Percentiles rank a stretch among this genome's conserved stretches.
Conservation (phyloP, 139 green algal species). For the Chlamydomonas urium region DNA sequence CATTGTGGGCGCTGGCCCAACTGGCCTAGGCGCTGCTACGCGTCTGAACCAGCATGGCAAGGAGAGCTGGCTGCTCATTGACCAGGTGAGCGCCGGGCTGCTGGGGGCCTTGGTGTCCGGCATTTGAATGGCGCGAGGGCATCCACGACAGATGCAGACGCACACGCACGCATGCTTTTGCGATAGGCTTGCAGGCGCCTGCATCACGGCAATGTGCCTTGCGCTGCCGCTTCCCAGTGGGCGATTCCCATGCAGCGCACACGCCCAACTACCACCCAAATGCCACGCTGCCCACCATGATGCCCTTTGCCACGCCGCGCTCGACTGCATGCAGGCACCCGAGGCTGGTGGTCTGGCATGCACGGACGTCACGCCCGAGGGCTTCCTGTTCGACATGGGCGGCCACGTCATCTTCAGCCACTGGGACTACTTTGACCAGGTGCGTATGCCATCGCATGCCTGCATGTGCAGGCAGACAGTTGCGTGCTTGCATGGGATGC, state of each 20-base stretch:
- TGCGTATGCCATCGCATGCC: too few species aligned
- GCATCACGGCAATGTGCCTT: too few species aligned
- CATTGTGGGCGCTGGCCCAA: conserved; percentile 78
- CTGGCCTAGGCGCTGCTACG: conserved; percentile 81
- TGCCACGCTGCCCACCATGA: not conserved
- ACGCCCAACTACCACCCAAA: not conserved
- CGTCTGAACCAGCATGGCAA: conserved; percentile 77
- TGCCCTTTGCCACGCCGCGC: too few species aligned
- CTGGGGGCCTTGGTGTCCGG: not conserved
- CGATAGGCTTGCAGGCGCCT: too few species aligned
- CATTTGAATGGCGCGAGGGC: not conserved
- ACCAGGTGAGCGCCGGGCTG: conserved; percentile 50
- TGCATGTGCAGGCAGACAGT: too few species aligned
- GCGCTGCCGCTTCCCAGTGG: not conserved
- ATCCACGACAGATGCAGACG: not conserved
- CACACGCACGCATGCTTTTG: too few species aligned
- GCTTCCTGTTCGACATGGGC: conserved; percentile 93
- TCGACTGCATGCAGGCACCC: not conserved
- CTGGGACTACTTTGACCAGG: conserved; percentile 93
- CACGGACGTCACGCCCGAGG: conserved; percentile 81
- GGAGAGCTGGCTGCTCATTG: conserved; percentile 75
- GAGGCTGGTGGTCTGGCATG: conserved; percentile 78
- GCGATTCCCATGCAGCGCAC: not conserved
- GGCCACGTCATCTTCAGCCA: conserved; percentile 91
- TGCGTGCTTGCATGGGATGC: too few species aligned